A percentile compares a stretch with the other conserved stretches of the same genome.
Conservation (phyloP, 768 basidiomycete genomes). For the Termitomyces eurrhizus region DNA sequence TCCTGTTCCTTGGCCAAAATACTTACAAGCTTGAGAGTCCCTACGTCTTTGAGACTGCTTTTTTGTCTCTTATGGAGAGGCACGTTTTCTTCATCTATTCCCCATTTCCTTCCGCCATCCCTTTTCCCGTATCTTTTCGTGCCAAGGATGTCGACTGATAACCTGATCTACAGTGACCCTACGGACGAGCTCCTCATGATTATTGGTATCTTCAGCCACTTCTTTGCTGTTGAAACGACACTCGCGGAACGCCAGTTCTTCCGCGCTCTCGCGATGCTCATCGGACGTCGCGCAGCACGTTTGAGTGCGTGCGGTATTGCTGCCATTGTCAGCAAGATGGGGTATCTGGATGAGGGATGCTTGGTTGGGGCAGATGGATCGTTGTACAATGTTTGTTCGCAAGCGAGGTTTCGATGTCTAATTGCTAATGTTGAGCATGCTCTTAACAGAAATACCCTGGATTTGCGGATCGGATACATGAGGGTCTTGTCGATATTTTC, state of each 20-base stretch:
- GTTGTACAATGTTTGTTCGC: constrained; percentile 70
- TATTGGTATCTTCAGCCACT: constrained; percentile 96
- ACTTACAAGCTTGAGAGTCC: constrained; percentile 97
- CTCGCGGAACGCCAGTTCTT: constrained; percentile 97
- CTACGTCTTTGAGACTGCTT: constrained; percentile 93
- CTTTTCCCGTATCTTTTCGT: neutral
- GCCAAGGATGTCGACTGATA: neutral
- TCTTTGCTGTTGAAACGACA: constrained; percentile 95
- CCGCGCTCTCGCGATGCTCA: constrained; percentile 86
- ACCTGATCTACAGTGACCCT: constrained; percentile 58
- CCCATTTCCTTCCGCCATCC: neutral
- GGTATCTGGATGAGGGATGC: constrained; percentile 88
- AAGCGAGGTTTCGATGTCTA: neutral
- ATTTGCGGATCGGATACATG: constrained; percentile 89
- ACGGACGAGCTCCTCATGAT: constrained; percentile 97
- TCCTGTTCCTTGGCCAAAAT: constrained; percentile 96
- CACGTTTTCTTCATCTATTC: constrained; percentile 21
- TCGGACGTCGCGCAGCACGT: constrained; percentile 86
- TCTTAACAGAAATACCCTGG: constrained; percentile 87
- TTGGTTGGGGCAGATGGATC: constrained; percentile 90
- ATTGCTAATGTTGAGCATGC: neutral
- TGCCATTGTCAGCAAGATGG: constrained; percentile 93
- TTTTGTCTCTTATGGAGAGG: constrained; percentile 97
- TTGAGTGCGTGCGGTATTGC: constrained; percentile 95
- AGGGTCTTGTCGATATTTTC: constrained; percentile 91